These are phyloP conservation scores for Candida tropicalis DNA, from an alignment of 1,139 yeast genomes.

Conservation along the genomic window DNA sequence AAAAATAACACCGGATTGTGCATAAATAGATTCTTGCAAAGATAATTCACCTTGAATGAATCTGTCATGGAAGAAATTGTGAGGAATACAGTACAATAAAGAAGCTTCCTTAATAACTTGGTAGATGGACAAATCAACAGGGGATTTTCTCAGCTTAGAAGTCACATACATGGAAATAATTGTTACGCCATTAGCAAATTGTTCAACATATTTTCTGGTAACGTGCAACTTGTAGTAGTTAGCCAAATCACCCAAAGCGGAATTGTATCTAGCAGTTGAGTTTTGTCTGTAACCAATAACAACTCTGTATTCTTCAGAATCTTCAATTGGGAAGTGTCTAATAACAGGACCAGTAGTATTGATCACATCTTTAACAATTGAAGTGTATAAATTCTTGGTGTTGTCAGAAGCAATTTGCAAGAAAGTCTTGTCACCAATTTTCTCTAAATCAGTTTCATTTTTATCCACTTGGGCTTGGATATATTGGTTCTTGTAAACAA, in stretches of 20 bases:
- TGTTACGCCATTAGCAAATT: constrained; percentile 86
- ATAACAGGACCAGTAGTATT: constrained; percentile 90
- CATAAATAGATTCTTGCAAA: constrained; percentile 91
- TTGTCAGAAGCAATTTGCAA: constrained; percentile 76
- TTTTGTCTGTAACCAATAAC: constrained; percentile 87
- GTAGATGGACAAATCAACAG: constrained; percentile 74
- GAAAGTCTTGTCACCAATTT: constrained; percentile 81
- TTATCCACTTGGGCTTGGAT: constrained; percentile 26
- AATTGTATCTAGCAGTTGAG: constrained; percentile 83
- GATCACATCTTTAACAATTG: constrained; percentile 69
- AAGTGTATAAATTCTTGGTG: constrained; percentile 76
- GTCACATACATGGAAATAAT: constrained; percentile 84
- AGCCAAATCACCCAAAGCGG: constrained; percentile 86
- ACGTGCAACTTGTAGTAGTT: constrained; percentile 86
- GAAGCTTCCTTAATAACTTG: constrained; percentile 96
- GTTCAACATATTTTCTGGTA: constrained; percentile 91
- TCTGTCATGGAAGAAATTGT: constrained; percentile 74
- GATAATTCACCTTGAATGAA: constrained; percentile 81
- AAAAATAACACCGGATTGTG: constrained; percentile 91
- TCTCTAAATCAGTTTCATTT: constrained; percentile 54
- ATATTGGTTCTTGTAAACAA: constrained; percentile 81
- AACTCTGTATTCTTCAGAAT: constrained; percentile 77
- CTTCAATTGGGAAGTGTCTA: constrained; percentile 80
- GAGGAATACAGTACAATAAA: constrained; percentile 86
- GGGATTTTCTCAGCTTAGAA: constrained; percentile 47